A percentile compares a stretch with the other conserved stretches of the same genome.
Evolutionary conservation across 441 rosid genomes (phyloP).

Genomic region (Populus hybrid): DNA sequence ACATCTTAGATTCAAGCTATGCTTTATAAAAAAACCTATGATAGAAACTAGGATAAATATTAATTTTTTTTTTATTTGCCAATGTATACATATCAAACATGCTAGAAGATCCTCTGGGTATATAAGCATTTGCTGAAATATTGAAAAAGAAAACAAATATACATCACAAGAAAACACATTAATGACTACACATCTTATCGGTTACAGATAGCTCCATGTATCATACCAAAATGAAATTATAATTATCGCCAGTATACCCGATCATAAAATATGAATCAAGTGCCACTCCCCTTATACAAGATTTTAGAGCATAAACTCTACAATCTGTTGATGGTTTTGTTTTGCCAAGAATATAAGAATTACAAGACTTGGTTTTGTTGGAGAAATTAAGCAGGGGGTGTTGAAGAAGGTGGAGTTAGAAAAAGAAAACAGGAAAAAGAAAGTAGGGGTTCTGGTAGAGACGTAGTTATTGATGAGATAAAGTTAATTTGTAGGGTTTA

Average conservation of each 20-base stretch:
- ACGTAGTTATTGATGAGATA: no score
- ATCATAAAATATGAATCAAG: constrained; percentile 80
- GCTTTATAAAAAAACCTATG: neutral
- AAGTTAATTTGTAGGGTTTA: no score
- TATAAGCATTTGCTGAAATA: constrained; percentile 82
- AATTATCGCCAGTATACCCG: constrained; percentile 82
- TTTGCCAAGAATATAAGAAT: no score
- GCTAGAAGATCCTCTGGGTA: constrained; percentile 77
- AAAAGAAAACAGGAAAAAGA: no score
- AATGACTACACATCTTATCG: constrained; percentile 7
- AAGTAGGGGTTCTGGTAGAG: no score
- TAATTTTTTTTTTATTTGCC: neutral
- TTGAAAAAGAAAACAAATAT: constrained; percentile 2
- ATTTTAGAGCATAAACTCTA: constrained; percentile 91
- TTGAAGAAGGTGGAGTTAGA: no score
- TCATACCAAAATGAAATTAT: constrained; percentile 6
- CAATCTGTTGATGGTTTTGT: constrained; percentile 72
- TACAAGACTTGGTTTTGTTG: no score
- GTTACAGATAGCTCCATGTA: neutral
- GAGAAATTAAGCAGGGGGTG: no score
- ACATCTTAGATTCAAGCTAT: constrained; percentile 22
- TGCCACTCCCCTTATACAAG: constrained; percentile 66
- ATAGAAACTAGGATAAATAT: constrained; percentile 10
- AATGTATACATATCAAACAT: constrained; percentile 54
- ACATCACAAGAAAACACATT: constrained; percentile 7